Evolutionary conservation across 1,284 basidiomycete species (phyloP).

Genomic region (Lentinus polychrous): DNA sequence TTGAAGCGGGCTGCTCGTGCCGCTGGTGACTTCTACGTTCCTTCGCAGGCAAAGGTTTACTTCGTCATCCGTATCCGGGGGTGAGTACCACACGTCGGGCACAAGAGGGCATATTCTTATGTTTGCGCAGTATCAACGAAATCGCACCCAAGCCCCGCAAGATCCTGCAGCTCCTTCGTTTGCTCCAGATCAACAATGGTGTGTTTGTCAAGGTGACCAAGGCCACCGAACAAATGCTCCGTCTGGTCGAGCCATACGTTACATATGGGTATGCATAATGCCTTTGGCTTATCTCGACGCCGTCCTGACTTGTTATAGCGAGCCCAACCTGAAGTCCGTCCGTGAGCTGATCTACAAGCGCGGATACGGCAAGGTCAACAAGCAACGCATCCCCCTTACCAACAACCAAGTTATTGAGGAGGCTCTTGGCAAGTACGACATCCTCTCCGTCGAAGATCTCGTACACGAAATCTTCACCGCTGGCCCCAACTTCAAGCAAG

Average conservation of each 20-base stretch:
- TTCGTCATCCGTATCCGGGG: slow-evolving; percentile 97
- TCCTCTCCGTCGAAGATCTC: slow-evolving; percentile 97
- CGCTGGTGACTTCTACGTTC: slow-evolving; percentile 95
- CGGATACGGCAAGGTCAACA: slow-evolving; percentile 97
- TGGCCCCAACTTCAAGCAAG: slow-evolving; percentile 99
- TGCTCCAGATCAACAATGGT: slow-evolving; percentile 99
- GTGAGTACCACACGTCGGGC: slow-evolving; percentile 40
- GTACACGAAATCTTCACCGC: slow-evolving; percentile 95
- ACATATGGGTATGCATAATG: slow-evolving; percentile 75
- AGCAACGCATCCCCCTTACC: slow-evolving; percentile 93
- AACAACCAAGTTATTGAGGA: slow-evolving; percentile 95
- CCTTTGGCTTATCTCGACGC: neutral
- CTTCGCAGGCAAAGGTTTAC: slow-evolving; percentile 95
- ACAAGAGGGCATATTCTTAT: neutral
- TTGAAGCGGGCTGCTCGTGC: slow-evolving; percentile 91
- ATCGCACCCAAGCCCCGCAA: slow-evolving; percentile 99
- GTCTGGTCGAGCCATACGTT: slow-evolving; percentile 94
- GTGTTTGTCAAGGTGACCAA: slow-evolving; percentile 96
- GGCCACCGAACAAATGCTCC: slow-evolving; percentile 97
- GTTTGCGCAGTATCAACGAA: slow-evolving; percentile 85
- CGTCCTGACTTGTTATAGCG: slow-evolving; percentile 37
- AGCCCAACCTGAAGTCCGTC: slow-evolving; percentile 94
- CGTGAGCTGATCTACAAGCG: slow-evolving; percentile 99
- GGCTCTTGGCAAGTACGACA: slow-evolving; percentile 89
- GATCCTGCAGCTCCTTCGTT: slow-evolving; percentile 96